Evolutionary conservation across 805 yeast genomes (phyloP).

Genomic region (Kluyveromyces aestuarii): DNA sequence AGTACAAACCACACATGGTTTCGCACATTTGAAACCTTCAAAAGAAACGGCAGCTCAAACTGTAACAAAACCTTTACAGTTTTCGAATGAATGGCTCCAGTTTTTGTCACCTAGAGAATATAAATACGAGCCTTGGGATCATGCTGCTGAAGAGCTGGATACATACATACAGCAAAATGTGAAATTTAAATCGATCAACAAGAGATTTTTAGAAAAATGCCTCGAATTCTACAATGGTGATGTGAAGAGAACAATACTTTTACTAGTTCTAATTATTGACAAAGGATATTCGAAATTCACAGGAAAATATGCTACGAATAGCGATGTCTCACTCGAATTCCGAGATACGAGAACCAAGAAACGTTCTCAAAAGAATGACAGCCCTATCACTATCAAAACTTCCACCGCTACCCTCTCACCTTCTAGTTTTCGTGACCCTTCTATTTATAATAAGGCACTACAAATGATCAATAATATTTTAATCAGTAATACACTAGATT

Average conservation of each 20-base stretch:
- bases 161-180: conserved; percentile 28
- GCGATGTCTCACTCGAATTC: background rate
- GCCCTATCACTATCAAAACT: background rate
- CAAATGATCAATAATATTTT: conserved; percentile 13
- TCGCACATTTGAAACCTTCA: conserved; percentile 9
- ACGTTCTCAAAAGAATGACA: background rate
- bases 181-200: conserved; percentile 29
- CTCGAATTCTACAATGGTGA: conserved; percentile 39
- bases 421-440: conserved; percentile 6
- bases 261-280: conserved; percentile 30
- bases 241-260: conserved; percentile 28
- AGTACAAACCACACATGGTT: conserved; percentile 28
- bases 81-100: background rate
- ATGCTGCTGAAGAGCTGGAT: conserved; percentile 29
- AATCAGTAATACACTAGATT: conserved; percentile 34
- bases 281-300: conserved; percentile 24
- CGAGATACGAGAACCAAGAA: background rate
- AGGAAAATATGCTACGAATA: background rate
- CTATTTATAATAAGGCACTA: conserved; percentile 8
- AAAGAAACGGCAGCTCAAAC: background rate
- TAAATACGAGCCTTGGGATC: conserved; percentile 13
- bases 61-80: conserved; percentile 1
- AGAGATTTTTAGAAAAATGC: conserved; percentile 32
- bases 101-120: conserved; percentile 4
- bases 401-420: background rate